These are phyloP conservation scores for Fusarium praegraminearum DNA, from an alignment of 2,329 filamentous ascomycete genomes.

Conservation along the genomic window DNA sequence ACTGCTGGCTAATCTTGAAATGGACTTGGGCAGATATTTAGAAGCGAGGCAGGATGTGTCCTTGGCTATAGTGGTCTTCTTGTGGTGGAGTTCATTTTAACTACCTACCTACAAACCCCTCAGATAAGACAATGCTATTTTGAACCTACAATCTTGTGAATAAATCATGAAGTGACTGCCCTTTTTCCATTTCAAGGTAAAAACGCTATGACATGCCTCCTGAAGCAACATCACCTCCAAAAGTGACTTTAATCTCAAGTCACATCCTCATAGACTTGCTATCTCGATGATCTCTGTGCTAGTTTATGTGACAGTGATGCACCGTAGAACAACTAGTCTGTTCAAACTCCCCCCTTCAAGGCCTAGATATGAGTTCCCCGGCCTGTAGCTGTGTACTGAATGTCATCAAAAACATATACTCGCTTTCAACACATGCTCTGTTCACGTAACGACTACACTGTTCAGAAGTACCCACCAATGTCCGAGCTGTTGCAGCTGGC, in stretches of 20 bases:
- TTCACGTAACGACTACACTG: neutral
- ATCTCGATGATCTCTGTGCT: neutral
- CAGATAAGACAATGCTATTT: neutral
- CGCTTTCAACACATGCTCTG: neutral
- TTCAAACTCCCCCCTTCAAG: rapidly evolving
- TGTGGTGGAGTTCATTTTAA: neutral
- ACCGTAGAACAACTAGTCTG: neutral
- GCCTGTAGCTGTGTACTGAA: neutral
- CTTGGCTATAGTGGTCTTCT: neutral
- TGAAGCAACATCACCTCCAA: neutral
- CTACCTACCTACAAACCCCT: neutral
- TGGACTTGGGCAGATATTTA: neutral
- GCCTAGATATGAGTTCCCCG: neutral
- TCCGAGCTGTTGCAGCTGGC: neutral
- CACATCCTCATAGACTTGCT: neutral
- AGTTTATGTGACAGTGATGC: neutral
- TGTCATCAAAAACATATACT: rapidly evolving
- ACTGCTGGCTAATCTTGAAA: neutral
- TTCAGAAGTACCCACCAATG: neutral
- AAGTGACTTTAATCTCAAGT: neutral
- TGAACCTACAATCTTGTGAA: neutral
- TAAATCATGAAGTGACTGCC: neutral
- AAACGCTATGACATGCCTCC: neutral
- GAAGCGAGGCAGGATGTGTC: neutral
- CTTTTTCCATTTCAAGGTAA: neutral